Evolutionary conservation across 2,329 filamentous ascomycete species (phyloP).

Genomic region (Chaetomium sp.): DNA sequence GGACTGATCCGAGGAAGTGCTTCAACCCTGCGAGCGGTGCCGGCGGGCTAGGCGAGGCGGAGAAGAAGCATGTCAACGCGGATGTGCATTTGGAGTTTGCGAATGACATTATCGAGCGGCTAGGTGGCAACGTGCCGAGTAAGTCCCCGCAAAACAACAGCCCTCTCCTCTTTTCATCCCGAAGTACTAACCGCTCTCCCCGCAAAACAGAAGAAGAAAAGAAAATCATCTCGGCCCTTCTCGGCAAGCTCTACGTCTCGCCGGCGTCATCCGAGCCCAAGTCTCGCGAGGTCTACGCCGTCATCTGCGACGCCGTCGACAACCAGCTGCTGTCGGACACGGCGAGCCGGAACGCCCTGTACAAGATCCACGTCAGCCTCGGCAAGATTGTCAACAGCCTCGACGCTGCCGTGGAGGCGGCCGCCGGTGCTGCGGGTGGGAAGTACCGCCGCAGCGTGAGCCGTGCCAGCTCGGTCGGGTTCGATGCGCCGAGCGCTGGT

Average conservation of each 20-base stretch:
- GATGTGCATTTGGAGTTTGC: slow-evolving; percentile 82
- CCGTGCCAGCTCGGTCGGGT: slow-evolving; percentile 48
- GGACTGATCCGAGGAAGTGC: slow-evolving; percentile 89
- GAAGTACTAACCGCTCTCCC: slow-evolving; percentile 16
- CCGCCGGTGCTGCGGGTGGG: slow-evolving; percentile 15
- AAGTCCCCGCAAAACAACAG: slow-evolving; percentile 42
- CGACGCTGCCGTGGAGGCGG: slow-evolving; percentile 44
- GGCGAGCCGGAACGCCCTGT: slow-evolving; percentile 64
- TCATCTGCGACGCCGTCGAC: slow-evolving; percentile 65
- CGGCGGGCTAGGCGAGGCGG: slow-evolving; percentile 49
- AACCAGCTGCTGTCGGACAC: slow-evolving; percentile 61
- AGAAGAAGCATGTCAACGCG: slow-evolving; percentile 68
- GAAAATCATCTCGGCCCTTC: slow-evolving; percentile 74
- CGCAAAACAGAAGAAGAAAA: slow-evolving; percentile 71
- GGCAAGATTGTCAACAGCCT: slow-evolving; percentile 68
- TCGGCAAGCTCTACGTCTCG: slow-evolving; percentile 81
- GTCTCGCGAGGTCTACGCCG: slow-evolving; percentile 59
- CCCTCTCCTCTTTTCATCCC: background rate
- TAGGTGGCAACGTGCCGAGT: slow-evolving; percentile 69
- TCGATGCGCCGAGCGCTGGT: slow-evolving; percentile 25
- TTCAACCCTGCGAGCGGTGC: slow-evolving; percentile 47
- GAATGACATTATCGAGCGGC: slow-evolving; percentile 72
- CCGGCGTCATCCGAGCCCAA: slow-evolving; percentile 63
- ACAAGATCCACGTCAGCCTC: slow-evolving; percentile 67
- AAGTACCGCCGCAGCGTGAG: slow-evolving; percentile 44